Conservation (phyloP, 2,329 filamentous ascomycete genomes). For the Exophiala oligosperma region DNA sequence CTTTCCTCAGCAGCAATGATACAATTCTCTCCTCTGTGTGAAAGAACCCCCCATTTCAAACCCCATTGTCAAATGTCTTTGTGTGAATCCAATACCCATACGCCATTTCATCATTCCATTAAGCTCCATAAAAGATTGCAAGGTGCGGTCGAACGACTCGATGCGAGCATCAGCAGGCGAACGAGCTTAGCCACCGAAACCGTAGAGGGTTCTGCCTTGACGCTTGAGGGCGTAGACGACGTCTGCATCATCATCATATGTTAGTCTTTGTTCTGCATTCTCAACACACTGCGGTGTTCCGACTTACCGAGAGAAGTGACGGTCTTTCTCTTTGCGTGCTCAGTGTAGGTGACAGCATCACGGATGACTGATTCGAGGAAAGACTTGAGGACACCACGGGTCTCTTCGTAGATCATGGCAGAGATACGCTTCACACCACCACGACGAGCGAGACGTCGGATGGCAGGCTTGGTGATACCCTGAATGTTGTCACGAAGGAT, state of each 20-base stretch:
- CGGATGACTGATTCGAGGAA: conserved; percentile 74
- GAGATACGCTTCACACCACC: conserved; percentile 99
- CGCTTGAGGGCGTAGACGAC: conserved; percentile 69
- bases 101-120: conserved; percentile 22
- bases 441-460: conserved; percentile 59
- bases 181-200: conserved; percentile 69
- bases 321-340: conserved; percentile 80
- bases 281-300: neutral
- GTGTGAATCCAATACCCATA: conserved; percentile 12
- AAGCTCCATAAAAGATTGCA: conserved; percentile 22
- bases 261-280: conserved; percentile 3
- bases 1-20: conserved; percentile 9
- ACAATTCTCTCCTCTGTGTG: conserved; percentile 2
- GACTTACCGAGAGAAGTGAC: conserved; percentile 60
- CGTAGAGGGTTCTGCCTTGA: conserved; percentile 72
- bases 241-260: conserved; percentile 36
- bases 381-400: conserved; percentile 73
- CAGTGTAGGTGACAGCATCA: conserved; percentile 75
- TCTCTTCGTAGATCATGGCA: conserved; percentile 82
- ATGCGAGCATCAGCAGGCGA: conserved; percentile 7
- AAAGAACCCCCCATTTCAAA: neutral
- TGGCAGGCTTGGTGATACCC: conserved; percentile 56
- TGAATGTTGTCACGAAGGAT: conserved; percentile 58
- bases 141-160: conserved; percentile 9
- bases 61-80: conserved; percentile 8